Percentiles rank a stretch among this genome's conserved stretches.
Conservation (phyloP, 2,329 filamentous ascomycete genomes). For the Chalaropsis ovoidea region DNA sequence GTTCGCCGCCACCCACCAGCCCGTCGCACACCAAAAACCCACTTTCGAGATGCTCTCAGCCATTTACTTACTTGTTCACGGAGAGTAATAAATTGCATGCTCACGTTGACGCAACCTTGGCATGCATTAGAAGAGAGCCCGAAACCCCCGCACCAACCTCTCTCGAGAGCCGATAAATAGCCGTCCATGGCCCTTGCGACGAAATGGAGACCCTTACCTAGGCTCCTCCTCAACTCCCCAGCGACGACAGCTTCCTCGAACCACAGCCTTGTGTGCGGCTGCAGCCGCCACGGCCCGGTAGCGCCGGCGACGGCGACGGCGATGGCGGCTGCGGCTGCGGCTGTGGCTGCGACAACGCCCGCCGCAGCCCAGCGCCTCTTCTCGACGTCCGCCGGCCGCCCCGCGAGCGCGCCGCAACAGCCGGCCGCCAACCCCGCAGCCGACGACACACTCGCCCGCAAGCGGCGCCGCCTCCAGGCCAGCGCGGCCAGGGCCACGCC, state of each 20-base stretch:
- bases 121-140: background rate
- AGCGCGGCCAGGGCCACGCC: background rate
- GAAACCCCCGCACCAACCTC: background rate
- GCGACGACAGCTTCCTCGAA: background rate
- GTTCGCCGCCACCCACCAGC: background rate
- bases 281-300: background rate
- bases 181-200: slow-evolving; percentile 30
- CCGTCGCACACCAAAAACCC: background rate
- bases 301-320: background rate
- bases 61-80: background rate
- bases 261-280: background rate
- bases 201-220: slow-evolving; percentile 18
- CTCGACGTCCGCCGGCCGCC: background rate
- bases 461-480: background rate
- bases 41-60: background rate
- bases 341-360: background rate
- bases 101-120: background rate
- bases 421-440: background rate
- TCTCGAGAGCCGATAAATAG: background rate
- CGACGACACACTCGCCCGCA: background rate
- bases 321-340: background rate
- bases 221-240: slow-evolving; percentile 4
- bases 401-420: background rate
- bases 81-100: background rate
- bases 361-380: background rate